Base-by-base conservation (phyloP, 1,284 basidiomycete genomes). In the Pulveroboletus ridleyi region DNA sequence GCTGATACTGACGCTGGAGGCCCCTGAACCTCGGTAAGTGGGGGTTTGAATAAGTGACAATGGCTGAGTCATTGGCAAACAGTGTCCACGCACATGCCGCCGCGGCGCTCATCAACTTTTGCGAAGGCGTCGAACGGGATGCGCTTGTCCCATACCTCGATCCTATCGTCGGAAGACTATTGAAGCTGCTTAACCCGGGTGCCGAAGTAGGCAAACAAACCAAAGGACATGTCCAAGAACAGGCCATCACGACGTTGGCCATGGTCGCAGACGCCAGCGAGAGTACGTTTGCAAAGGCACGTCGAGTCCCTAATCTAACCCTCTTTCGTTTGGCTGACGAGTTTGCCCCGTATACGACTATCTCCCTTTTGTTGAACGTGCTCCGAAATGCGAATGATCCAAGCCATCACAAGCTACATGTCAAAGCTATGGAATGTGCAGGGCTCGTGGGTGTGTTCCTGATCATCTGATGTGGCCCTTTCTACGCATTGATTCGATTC, bases 21-120 rank as follows among this genome's bases (percentile, higher is more conserved):
- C 91, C 61, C 88, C 89, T 6, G 90, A 94, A 71, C 82, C 90
- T 56, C 79, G 91, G 92, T 92, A 69, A 58, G 80, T 73, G 23
- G 44, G 41, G 44, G 35, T 22, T 47, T n/a, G 35, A 50, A 20
- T 18, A 29, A 23, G 46, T 29, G 17, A 56, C 25, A n/a, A 22
- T 35, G 46, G 23, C 66, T 65, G 56, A 64, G 56, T 23, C 13
- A 33, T 54, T 17, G 18, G 13, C 56, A 54, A 35, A 61, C 59
- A 94, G 94, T 41, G 93, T 95, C 0, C 92, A 94, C 66, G 83
- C 92, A 0, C 94, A 95, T 69, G 92, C 94, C 0, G 92, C 92
- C 0, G 90, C 94, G 0, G 92, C 92, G 0, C 81, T 95, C n/a
- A 93, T 95, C 72, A 95, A 95, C 76, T 95, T 95, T 77, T 95